Base-by-base conservation (phyloP, 441 rosid genomes). In the Metrosideros polymorpha region DNA sequence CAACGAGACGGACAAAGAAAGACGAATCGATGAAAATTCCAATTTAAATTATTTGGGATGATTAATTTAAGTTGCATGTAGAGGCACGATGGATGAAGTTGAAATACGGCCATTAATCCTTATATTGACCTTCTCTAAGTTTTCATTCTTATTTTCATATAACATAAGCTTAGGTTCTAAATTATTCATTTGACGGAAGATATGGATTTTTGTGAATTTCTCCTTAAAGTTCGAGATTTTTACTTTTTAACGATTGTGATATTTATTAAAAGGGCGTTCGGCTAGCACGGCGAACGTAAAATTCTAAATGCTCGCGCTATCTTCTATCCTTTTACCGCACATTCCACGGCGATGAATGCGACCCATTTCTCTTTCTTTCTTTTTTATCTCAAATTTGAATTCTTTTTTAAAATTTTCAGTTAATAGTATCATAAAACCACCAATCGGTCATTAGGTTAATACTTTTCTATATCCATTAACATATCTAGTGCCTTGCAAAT, bases 241-340 rank as follows among this genome's bases (percentile, higher is more conserved):
- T 0, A 29, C 10, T 1, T 29, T n/a, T 29, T 59, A n/a, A 0
- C 2, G 2, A n/a, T n/a, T 29, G 14, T 1, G 0, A 0, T 14
- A 0, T 59, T 51, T 6, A 51, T 6, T 6, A 6, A 12, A 52
- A 52, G 18, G 54, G 0, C 32, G 3, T 29, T 30, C 15, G 7
- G 1, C 18, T 59, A 29, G 18, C 10, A 14, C 2, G 22, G 29
- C 32, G 6, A 3, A 14, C 0, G 0, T 59, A 9, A 29, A 59
- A 29, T 29, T 59, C 1, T 1, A 15, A 29, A 59, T 29, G 10
- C 39, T 7, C n/a, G 3, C 1, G 0, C 15, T 6, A 9, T 71
- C 15, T 35, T 19, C 19, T 71, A 1, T 5, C 43, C 4, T 35
- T 71, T 22, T 35, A 35, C 0, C 2, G 1, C 27, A 19, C 5